Base-by-base conservation (phyloP, 257 asterid species). In the Primulina eburnea region DNA sequence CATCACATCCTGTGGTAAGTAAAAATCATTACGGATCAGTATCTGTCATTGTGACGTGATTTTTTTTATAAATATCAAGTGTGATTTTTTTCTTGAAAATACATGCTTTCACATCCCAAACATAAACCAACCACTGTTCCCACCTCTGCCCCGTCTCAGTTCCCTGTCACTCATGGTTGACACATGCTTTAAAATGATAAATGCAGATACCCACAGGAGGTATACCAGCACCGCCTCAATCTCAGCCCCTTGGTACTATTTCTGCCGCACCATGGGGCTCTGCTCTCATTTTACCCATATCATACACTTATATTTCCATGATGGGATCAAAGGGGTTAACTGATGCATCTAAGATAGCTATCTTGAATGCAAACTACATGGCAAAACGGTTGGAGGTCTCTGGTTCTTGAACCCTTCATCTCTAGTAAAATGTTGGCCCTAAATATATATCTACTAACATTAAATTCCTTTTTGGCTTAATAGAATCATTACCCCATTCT, bases 231-330 rank as follows among this genome's bases (percentile, higher is more conserved):
- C 97, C 99, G 0, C 89, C 81, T n/a, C 77, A 88, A 69, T 69
- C 82, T 76, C 84, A 89, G 73, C 97, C 99, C 29, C 91, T 94
- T 18, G 99, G 99, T 64, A 73, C 97, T 53, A 94, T 94, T 50
- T 83, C 98, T 30, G 99, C 99, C 66, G 99, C 99, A 56, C 99
- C 99, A 2, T 94, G 99, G 99, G 99, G 99, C 18, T 94, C 99
- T 18, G 98, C 99, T 32, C 97, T 94, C 71, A 91, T 94, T 72
- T 84, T 94, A 80, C 99, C 99, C 6, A 94, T 94, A 68, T 94
- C 99, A 64, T 94, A 94, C 83, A 89, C 98, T 67, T 94, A 91
- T 81, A 94, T 91, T 70, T 79, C 90, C 75, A 94, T 94, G 99
- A 94, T 94, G 99, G 99, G 99, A 10, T 89, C 99, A 5, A 75